Base-by-base conservation (phyloP, 805 yeast species). In the Wickerhamomyces sydowiorum region DNA sequence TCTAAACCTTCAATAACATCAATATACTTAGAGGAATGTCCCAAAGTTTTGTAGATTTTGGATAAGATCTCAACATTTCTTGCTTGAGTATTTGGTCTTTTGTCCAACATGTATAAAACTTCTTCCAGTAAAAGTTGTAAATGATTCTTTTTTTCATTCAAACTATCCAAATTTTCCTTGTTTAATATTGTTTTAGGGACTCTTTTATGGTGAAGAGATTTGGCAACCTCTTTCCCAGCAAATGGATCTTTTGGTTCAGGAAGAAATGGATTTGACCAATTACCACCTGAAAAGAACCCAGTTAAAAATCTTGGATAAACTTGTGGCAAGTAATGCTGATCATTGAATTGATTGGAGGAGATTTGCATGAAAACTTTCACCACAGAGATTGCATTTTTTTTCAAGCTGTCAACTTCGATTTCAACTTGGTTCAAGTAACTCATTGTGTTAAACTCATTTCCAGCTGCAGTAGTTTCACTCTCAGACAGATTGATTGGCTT, bases 241-340 rank as follows among this genome's bases (percentile, higher is more conserved):
- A 52, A 53, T n/a, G 59, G 61, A 31, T 54, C 57, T 27, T 45
- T 45, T 20, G 59, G 56, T 33, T 60, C 59, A n/a, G 69, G 57
- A 49, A 77, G 75, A 49, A 82, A 81, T 21, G 86, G 86, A 52
- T 82, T 83, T 37, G 76, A 73, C 82, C 89, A 84, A 46, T 81
- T 80, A n/a, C 90, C 91, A 15, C 89, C 91, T 50, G 80, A 80
- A 57, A 80, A 84, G 41, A 75, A 77, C 23, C 79, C 78, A 33
- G 73, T 69, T 17, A 85, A 61, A 52, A 84, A 81, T 45, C 93
- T 68, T 8, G 93, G 89, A 48, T 80, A 76, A 2, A 80, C 64
- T 55, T 82, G 83, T 0, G 91, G 93, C 44, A 60, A 31, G 44
- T 49, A n/a, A 40, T 42, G 37, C 50, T 56, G 51, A 50, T 53